Evolutionary conservation across 305 asterid genomes (phyloP).

Genomic region (Fraxinus ornus): DNA sequence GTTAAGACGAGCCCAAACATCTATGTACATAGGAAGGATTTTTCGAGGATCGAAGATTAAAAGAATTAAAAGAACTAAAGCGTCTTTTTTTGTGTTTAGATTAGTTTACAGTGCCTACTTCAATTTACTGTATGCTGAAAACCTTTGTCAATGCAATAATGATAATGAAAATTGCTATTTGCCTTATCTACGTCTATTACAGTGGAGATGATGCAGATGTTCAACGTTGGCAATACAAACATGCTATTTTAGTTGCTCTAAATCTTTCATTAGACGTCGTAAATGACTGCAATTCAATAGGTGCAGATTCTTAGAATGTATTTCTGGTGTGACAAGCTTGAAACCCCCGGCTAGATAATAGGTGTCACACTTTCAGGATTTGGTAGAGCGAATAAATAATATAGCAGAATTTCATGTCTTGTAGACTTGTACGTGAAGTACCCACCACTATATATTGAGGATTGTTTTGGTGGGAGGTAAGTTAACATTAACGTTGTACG

Average conservation of each 20-base stretch:
- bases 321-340: not conserved
- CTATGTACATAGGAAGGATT: not conserved
- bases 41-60: not conserved
- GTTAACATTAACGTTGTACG: not conserved
- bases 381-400: not conserved
- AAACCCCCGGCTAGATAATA: not conserved
- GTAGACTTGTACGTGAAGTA: not conserved
- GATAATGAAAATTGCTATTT: not conserved
- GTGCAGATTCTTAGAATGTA: not conserved
- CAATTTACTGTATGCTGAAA: not conserved
- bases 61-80: not conserved
- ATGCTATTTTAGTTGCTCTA: not conserved
- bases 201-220: not conserved
- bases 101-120: not conserved
- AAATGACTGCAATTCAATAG: not conserved
- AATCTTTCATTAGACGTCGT: not conserved
- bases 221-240: not conserved
- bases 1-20: conserved; percentile 4
- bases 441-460: not conserved
- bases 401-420: not conserved
- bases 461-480: not conserved
- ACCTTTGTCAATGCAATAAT: conserved; percentile 4
- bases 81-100: not conserved
- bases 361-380: not conserved
- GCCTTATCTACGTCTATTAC: not conserved